Conservation (phyloP, 2,329 filamentous ascomycete species). For the Waltergamsia citrina region DNA sequence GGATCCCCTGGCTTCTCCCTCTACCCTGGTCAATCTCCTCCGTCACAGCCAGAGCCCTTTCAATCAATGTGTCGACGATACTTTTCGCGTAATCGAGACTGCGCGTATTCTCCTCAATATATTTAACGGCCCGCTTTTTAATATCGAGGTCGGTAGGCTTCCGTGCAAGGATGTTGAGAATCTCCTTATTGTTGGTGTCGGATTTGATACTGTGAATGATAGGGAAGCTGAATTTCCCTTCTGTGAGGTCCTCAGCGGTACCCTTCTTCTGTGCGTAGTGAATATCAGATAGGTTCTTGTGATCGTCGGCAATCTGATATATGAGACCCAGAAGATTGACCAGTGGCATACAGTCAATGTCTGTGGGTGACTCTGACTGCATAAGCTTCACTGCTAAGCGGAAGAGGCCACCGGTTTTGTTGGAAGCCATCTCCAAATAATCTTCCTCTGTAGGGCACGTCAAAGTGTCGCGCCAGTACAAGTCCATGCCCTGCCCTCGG, state of each 20-base stretch:
- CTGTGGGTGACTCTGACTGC: constrained; percentile 52
- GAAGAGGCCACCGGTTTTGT: constrained; percentile 78
- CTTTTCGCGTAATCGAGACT: constrained; percentile 71
- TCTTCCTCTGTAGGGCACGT: constrained; percentile 73
- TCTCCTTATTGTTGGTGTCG: constrained; percentile 57
- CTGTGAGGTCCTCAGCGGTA: constrained; percentile 80
- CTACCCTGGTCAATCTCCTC: background rate
- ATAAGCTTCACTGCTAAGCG: constrained; percentile 72
- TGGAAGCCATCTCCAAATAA: constrained; percentile 79
- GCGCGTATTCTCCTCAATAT: constrained; percentile 75
- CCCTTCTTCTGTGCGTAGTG: constrained; percentile 79
- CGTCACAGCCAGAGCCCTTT: constrained; percentile 8
- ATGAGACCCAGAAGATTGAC: constrained; percentile 71
- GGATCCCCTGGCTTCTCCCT: background rate
- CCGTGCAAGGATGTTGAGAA: constrained; percentile 80
- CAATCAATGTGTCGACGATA: constrained; percentile 50
- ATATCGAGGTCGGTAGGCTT: constrained; percentile 72
- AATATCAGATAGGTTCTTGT: constrained; percentile 62
- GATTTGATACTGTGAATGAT: constrained; percentile 79
- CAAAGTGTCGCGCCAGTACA: constrained; percentile 73
- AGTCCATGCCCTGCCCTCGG: constrained; percentile 74
- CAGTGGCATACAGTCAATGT: constrained; percentile 62
- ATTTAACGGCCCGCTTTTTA: constrained; percentile 72
- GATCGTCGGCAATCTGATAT: constrained; percentile 82
- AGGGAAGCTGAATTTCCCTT: constrained; percentile 88